Evolutionary conservation across 306 rosid genomes (phyloP), one percentile per base, ranked within the genome.

Genomic region (Lupinus albus): DNA sequence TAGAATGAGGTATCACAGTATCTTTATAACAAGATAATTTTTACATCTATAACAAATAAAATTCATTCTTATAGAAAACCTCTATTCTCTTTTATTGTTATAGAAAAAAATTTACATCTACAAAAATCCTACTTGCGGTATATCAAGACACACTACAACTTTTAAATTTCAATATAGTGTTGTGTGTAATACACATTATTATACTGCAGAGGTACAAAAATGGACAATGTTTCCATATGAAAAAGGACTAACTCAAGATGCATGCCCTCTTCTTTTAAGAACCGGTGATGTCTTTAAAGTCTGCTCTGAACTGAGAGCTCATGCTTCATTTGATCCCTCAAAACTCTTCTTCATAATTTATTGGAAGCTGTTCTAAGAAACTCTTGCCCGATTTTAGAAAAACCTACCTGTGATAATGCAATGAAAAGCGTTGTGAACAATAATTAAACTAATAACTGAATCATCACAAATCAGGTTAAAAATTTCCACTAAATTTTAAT

Each of bases 341-440:
- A 13, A 62, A 87, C 88, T 72, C 97, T 85, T 80, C 97, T 82
- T 7, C 84, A 52, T 61, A 91, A 49, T 89, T 91, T 91, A 80
- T 88, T 88, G 3, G 97, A 87, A 64, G 90, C 84, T 1, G 90
- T 91, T 70, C 90, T 82, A 45, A 96, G 97, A 47, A 91, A 91
- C 72, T 82, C 88, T 0, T 77, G 53, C 4, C 84, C 88, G 71
- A 89, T 76, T 58, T 84, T 87, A 15, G 84, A 87, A 11, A 77
- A 35, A 49, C 82, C 71, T 45, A 87, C 92, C 95, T 91, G 87
- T 45, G 48, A n/a, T n/a, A n/a, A 48, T 61, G 66, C 38, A 70
- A 54, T 16, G 13, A 9, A 46, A 75, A 46, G 35, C 18, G 45
- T 53, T 53, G 57, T 32, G 44, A 51, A 68, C 25, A 21, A 35